Evolutionary conservation across 352 stramenopile genomes (phyloP), one percentile per base, ranked within the genome.

Genomic region (Pythium sukuiense): DNA sequence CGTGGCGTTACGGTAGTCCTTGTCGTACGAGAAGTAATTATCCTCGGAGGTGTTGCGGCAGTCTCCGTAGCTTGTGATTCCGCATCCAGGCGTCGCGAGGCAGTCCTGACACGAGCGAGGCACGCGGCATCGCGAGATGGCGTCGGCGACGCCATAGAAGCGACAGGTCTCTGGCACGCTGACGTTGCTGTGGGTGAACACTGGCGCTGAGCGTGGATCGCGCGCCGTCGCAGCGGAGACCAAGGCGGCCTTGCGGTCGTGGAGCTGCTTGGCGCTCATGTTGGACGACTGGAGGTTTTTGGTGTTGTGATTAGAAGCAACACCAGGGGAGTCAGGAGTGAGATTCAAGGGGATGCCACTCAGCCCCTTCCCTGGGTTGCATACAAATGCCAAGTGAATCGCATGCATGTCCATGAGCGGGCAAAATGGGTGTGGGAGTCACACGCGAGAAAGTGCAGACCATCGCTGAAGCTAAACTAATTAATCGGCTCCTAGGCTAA

Each of bases 21-120:
- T 6, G 13, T 50, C 20, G 13, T 50, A 26, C 5, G 16, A 26
- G 18, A 26, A 50, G 43, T 50, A n/a, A 8, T 14, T 26, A 26
- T n/a, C 43, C 43, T 6, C 32, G 43, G 43, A n/a, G 16, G 43
- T 14, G 18, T n/a, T 50, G 8, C 13, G 16, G 16, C 43, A 50
- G 6, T 50, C 6, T 0, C 20, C 16, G 13, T 55, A 24, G 14
- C 26, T 30, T 6, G 18, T 32, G 18, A 55, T 55, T 6, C n/a
- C n/a, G 30, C 48, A 55, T 33, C 26, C 48, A 27, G 48, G 13
- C 30, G n/a, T 30, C n/a, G 48, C 26, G 0, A 66, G 59, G 59
- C 59, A 66, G 4, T 66, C 49, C 2, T 14, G 24, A 26, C 59
- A 66, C 20, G 27, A 48, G 30, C 59, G 50, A 16, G 59, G 59